Evolutionary conservation across 176 grass and related monocot genomes (phyloP), one percentile per base, ranked within the genome.

Genomic region (Elymus sibiricus): DNA sequence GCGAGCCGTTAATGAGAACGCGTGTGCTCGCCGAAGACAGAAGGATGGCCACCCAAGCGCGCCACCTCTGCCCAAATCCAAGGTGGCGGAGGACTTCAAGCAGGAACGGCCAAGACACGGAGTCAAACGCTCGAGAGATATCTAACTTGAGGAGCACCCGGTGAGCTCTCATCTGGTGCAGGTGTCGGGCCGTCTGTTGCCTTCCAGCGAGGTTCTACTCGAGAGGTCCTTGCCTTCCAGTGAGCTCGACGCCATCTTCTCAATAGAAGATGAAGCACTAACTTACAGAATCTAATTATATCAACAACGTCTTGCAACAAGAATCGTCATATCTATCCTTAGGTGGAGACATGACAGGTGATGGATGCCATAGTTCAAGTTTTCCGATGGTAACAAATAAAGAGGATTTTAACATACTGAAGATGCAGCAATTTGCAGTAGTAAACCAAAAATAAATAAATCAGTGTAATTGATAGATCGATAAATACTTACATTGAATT

Each of bases 401-500:
- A 63, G 14, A 24, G 7, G 70, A 39, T 70, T 60, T 39, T 4
- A 61, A 63, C 80, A 76, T n/a, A 78, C 9, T 49, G 6, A 58
- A 40, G 25, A 24, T 60, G 47, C 9, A 21, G 19, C 76, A 61
- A 69, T 69, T 76, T 53, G 12, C n/a, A 51, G 28, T 72, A 88
- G 60, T 67, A 77, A 64, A 61, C 19, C 22, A 77, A 80, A 87
- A 63, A 26, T 7, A 72, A 77, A 43, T 51, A 82, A 40, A 70
- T 43, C 5, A 29, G 68, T 38, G 21, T 26, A 16, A 40, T 43
- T 38, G 38, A 26, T 22, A 82, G 28, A 73, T 43, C 7, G 29
- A 88, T 27, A 86, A 35, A 38, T 66, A 74, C 84, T 87, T 83
- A 83, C 89, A 90, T 17, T n/a, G 89, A 87, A 71, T 87, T 90